Percentiles rank a stretch among this genome's conserved stretches.
These are phyloP conservation scores for Euphorbia schlechtendalii DNA, from an alignment of 441 rosid species.

Conservation along the genomic window DNA sequence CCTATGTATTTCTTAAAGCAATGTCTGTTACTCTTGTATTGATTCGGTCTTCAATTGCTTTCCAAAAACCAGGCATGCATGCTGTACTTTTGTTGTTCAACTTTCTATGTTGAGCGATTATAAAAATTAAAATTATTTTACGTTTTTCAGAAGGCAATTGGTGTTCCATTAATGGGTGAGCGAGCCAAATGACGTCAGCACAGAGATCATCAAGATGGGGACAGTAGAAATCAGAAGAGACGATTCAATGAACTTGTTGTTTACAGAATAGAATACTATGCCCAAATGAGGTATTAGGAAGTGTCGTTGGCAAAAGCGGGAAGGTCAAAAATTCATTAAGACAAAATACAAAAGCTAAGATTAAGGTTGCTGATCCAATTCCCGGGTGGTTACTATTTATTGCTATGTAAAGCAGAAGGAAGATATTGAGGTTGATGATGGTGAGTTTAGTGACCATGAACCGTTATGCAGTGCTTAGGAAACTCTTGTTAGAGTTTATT, in stretches of 20 bases:
- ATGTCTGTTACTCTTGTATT: not conserved
- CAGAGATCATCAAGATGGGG: conserved; percentile 41
- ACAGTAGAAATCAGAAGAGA: conserved; percentile 56
- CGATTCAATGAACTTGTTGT: conserved; percentile 53
- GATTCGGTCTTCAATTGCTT: not conserved
- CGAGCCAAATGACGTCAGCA: conserved; percentile 61
- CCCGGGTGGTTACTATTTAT: conserved; percentile 69
- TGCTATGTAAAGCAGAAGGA: conserved; percentile 66
- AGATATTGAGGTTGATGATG: conserved; percentile 60
- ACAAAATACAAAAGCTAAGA: conserved; percentile 82
- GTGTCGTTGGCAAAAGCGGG: conserved; percentile 93
- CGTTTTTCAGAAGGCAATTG: conserved; percentile 18
- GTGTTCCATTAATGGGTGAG: conserved; percentile 51
- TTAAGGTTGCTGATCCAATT: conserved; percentile 86
- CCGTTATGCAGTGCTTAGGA: conserved; percentile 87
- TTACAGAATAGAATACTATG: conserved; percentile 89
- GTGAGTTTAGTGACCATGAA: conserved; percentile 34
- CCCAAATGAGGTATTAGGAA: conserved; percentile 86
- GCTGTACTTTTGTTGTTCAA: not conserved
- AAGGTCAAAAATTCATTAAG: conserved; percentile 79
- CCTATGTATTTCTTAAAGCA: not conserved
- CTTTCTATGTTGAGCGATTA: not conserved
- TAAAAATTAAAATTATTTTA: not conserved
- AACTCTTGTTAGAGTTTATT: conserved; percentile 74
- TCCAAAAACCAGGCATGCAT: not conserved